Evolutionary conservation across 108 stramenopile species (phyloP).

Genomic region (Chaetoceros tenuissimus): DNA sequence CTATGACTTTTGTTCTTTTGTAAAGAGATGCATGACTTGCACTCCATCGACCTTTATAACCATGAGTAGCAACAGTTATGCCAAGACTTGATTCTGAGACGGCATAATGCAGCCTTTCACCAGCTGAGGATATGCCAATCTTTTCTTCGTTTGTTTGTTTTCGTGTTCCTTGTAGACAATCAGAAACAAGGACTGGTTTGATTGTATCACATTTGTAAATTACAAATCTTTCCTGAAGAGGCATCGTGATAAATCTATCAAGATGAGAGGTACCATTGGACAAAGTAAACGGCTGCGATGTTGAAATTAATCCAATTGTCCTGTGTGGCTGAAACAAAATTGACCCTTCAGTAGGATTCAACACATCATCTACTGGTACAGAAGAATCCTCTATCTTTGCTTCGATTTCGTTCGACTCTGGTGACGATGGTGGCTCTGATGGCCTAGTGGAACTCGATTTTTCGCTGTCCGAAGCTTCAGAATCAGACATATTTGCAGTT

Average conservation of each 20-base stretch:
- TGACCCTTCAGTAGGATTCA: no score
- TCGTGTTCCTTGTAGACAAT: conserved; percentile 30
- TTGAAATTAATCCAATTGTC: not conserved
- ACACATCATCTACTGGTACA: no score
- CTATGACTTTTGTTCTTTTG: conserved; percentile 43
- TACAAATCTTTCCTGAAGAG: conserved; percentile 73
- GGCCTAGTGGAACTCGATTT: no score
- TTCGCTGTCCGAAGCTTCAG: no score
- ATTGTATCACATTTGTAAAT: conserved; percentile 55
- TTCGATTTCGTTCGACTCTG: no score
- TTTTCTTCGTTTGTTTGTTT: not conserved
- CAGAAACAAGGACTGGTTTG: conserved; percentile 63
- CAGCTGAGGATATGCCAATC: conserved; percentile 1
- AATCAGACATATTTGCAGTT: no score
- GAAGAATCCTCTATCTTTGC: no score
- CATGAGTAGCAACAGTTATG: conserved; percentile 50
- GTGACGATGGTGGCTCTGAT: no score
- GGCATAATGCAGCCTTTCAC: conserved; percentile 31
- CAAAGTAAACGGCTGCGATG: not conserved
- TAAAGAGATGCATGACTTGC: conserved; percentile 41
- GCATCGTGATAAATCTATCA: conserved; percentile 34
- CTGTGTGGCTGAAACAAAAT: not conserved
- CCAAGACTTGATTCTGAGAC: conserved; percentile 62
- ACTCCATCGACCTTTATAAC: conserved; percentile 16
- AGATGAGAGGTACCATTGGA: not conserved